A percentile compares a stretch with the other conserved stretches of the same genome.
These are phyloP conservation scores for Wickerhamiella alocasiicola DNA, from an alignment of 805 yeast genomes.

Conservation along the genomic window DNA sequence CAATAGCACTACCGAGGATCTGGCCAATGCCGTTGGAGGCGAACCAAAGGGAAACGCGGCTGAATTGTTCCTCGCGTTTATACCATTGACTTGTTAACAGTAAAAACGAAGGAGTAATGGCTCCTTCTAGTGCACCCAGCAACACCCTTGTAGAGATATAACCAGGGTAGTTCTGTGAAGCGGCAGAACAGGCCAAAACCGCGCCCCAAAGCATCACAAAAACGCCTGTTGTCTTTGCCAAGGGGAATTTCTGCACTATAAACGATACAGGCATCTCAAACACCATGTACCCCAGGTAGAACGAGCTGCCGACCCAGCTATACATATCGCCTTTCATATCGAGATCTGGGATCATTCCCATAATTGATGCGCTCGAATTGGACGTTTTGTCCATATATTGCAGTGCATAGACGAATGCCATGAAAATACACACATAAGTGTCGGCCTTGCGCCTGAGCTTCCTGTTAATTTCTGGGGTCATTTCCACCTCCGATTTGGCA, in stretches of 20 bases:
- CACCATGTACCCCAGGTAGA: constrained; percentile 50
- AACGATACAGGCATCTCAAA: constrained; percentile 41
- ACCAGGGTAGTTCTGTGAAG: constrained; percentile 33
- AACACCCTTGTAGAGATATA: constrained; percentile 36
- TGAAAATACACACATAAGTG: constrained; percentile 37
- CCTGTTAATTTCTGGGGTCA: background rate
- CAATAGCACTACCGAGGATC: constrained; percentile 37
- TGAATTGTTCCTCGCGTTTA: constrained; percentile 36
- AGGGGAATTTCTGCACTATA: constrained; percentile 43
- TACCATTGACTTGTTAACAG: constrained; percentile 49
- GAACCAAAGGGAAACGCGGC: constrained; percentile 33
- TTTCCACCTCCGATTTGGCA: background rate
- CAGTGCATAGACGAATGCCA: constrained; percentile 37
- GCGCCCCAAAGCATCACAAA: constrained; percentile 38
- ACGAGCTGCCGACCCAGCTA: constrained; percentile 44
- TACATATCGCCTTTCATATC: constrained; percentile 34
- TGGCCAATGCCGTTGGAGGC: constrained; percentile 34
- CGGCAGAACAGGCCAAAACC: constrained; percentile 34
- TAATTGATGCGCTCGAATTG: constrained; percentile 39
- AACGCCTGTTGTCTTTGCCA: constrained; percentile 37
- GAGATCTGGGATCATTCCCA: constrained; percentile 37
- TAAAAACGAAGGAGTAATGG: constrained; percentile 46
- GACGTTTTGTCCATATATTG: constrained; percentile 53
- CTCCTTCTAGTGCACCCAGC: constrained; percentile 40
- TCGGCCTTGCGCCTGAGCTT: constrained; percentile 39